A percentile compares a stretch with the other conserved stretches of the same genome.
These are phyloP conservation scores for Ehretia macrophylla DNA, from an alignment of 257 asterid species.

Conservation along the genomic window DNA sequence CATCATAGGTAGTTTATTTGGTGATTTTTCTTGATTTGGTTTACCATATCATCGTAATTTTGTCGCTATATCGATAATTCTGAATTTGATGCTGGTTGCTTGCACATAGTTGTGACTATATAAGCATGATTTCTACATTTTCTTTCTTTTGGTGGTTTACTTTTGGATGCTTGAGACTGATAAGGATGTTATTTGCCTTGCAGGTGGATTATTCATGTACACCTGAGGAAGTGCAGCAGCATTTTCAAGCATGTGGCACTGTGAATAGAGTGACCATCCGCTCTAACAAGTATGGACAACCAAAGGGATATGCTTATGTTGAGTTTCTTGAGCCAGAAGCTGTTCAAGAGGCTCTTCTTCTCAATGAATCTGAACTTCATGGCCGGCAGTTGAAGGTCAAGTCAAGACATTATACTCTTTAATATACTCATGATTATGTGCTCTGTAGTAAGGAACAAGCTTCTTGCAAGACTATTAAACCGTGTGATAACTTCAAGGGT, in stretches of 20 bases:
- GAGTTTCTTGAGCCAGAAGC: constrained; percentile 81
- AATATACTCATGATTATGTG: neutral
- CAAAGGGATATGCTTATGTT: constrained; percentile 79
- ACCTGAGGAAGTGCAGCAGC: constrained; percentile 86
- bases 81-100: too few species aligned
- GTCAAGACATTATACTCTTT: neutral
- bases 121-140: neutral
- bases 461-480: too few species aligned
- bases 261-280: constrained; percentile 80
- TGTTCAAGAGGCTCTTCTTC: constrained; percentile 64
- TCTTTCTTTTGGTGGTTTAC: neutral
- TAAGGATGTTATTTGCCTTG: constrained; percentile 4
- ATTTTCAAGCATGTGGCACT: constrained; percentile 76
- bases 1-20: too few species aligned
- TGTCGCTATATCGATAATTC: too few species aligned
- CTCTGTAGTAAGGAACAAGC: too few species aligned
- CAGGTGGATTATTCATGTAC: constrained; percentile 83
- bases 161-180: neutral
- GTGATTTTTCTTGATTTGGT: too few species aligned
- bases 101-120: too few species aligned
- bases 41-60: too few species aligned
- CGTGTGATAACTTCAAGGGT: too few species aligned
- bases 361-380: constrained; percentile 77
- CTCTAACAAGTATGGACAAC: constrained; percentile 71
- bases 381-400: constrained; percentile 75